phyloP scores from a whole-genome alignment of 1,139 yeast genomes.

The Zygotorulaspora mrakii region DNA sequence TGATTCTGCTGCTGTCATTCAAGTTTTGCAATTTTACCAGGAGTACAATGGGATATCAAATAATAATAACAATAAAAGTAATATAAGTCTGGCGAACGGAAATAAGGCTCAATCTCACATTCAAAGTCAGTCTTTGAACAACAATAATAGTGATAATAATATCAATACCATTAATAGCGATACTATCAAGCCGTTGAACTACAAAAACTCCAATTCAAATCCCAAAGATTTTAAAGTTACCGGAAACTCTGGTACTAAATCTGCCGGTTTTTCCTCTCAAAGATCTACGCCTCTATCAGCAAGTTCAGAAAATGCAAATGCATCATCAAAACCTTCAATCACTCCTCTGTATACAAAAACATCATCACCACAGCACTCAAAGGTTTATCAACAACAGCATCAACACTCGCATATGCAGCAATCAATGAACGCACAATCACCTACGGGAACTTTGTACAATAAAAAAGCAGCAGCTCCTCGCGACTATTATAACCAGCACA shows the following conservation, averaged over 20 bases:
- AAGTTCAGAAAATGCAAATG: conserved; percentile 15
- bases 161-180: conserved; percentile 6
- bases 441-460: conserved; percentile 7
- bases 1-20: conserved; percentile 83
- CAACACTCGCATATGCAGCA: conserved; percentile 11
- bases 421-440: conserved; percentile 9
- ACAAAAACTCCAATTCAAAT: conserved; percentile 8
- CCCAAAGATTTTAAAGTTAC: not conserved
- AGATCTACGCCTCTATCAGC: conserved; percentile 51
- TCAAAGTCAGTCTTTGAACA: not conserved
- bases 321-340: conserved; percentile 15
- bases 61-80: conserved; percentile 42
- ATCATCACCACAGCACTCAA: conserved; percentile 8
- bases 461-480: conserved; percentile 7
- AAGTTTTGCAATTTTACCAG: conserved; percentile 82
- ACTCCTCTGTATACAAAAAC: conserved; percentile 5
- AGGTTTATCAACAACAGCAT: conserved; percentile 13
- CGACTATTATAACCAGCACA: conserved; percentile 10
- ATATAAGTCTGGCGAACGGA: conserved; percentile 9
- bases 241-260: conserved; percentile 8
- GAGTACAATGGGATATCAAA: conserved; percentile 38
- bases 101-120: conserved; percentile 2
- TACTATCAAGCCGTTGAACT: conserved; percentile 1
- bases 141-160: conserved; percentile 1
- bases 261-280: conserved; percentile 40